These are phyloP conservation scores for Saccharum hybrid DNA, from an alignment of 202 grass and related monocot genomes.

Conservation along the genomic window DNA sequence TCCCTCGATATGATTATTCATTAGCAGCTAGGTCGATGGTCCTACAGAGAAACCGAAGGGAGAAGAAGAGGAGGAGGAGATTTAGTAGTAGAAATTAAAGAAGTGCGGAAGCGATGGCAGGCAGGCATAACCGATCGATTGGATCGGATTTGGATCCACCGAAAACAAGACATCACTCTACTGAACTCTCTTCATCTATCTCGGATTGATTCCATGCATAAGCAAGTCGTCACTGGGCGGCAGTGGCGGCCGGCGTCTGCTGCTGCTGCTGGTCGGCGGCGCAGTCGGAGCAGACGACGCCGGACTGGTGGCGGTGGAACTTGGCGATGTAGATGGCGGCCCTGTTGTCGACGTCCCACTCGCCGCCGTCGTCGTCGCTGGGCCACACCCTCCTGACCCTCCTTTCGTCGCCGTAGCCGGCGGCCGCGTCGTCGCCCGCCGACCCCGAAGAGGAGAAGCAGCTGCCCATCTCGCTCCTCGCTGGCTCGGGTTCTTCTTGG, in stretches of 20 bases:
- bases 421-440: background rate
- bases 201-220: too few relatives aligned
- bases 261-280: too few relatives aligned
- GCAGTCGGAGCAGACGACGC: too few relatives aligned
- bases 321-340: too few relatives aligned
- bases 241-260: too few relatives aligned
- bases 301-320: too few relatives aligned
- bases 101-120: background rate
- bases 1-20: too few relatives aligned
- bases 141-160: background rate
- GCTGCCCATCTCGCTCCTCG: slow-evolving; percentile 42
- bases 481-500: too few relatives aligned
- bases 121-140: background rate
- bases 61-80: background rate
- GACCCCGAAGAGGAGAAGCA: slow-evolving; percentile 41
- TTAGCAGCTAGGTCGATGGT: background rate
- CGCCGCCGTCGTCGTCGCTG: slow-evolving; percentile 60
- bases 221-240: too few relatives aligned
- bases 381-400: slow-evolving; percentile 43
- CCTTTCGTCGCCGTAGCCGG: background rate
- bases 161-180: background rate
- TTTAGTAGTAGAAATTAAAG: background rate
- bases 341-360: too few relatives aligned
- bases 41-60: background rate
- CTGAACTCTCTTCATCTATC: background rate